A percentile compares a stretch with the other conserved stretches of the same genome.
Evolutionary conservation across 148 eudicot genomes (phyloP).

Genomic region (Camellia lanceoleosa): DNA sequence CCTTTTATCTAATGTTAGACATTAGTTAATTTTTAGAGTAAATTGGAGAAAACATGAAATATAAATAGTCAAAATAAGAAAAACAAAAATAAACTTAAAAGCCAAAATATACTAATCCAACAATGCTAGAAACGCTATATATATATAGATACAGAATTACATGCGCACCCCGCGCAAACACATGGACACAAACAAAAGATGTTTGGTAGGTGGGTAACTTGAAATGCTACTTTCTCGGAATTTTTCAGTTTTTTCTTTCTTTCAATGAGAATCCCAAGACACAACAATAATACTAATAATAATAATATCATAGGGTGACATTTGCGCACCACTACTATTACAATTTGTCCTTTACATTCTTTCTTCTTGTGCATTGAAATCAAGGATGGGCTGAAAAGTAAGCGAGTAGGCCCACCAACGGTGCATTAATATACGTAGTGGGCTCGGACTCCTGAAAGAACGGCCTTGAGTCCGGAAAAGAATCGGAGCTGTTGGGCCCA

Average conservation of each 20-base stretch:
- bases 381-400: conserved; percentile 73
- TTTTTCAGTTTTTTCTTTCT: not conserved
- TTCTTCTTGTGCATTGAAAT: conserved; percentile 4
- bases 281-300: not conserved
- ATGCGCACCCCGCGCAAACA: too few species aligned
- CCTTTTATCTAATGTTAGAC: too few species aligned
- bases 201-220: not conserved
- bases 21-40: too few species aligned
- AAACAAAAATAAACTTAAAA: too few species aligned
- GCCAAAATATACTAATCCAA: too few species aligned
- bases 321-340: conserved; percentile 48
- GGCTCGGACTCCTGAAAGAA: conserved; percentile 88
- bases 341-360: not conserved
- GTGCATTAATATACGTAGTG: conserved; percentile 93
- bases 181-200: not conserved
- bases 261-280: conserved; percentile 7
- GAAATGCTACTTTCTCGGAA: not conserved
- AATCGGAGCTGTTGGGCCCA: conserved; percentile 79
- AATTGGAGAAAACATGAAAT: too few species aligned
- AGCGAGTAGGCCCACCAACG: conserved; percentile 86
- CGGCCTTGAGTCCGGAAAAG: conserved; percentile 89
- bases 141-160: too few species aligned
- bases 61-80: too few species aligned
- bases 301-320: conserved; percentile 45
- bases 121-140: too few species aligned